A percentile compares a stretch with the other conserved stretches of the same genome.
Evolutionary conservation across 441 rosid species (phyloP).

Genomic region (Metrosideros polymorpha): DNA sequence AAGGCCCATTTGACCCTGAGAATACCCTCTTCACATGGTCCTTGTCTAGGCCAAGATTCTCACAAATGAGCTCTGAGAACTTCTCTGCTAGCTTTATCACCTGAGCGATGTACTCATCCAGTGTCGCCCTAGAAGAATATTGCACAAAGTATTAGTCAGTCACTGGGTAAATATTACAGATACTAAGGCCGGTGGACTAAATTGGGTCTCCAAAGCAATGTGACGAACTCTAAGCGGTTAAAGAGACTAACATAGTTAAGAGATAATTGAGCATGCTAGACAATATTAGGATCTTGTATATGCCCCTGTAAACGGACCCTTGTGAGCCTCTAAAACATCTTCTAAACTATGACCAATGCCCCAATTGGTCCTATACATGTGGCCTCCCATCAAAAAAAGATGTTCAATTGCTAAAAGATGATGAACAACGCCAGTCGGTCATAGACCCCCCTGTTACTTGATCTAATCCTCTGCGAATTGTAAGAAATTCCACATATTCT

Average conservation of each 20-base stretch:
- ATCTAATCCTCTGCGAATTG: not conserved
- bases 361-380: not conserved
- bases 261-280: not conserved
- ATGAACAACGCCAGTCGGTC: not conserved
- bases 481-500: not conserved
- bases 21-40: conserved; percentile 24
- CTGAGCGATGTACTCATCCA: conserved; percentile 57
- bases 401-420: not conserved
- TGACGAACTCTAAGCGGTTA: not conserved
- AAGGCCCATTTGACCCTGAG: conserved; percentile 26
- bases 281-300: not conserved
- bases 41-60: conserved; percentile 60
- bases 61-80: conserved; percentile 52
- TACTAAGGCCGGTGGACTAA: not conserved
- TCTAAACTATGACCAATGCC: not conserved
- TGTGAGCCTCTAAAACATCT: not conserved
- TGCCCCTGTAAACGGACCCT: not conserved
- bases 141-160: not conserved
- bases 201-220: not conserved
- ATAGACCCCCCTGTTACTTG: not conserved
- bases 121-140: conserved; percentile 38
- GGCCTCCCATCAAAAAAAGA: not conserved
- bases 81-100: conserved; percentile 53
- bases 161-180: not conserved
- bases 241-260: not conserved